phyloP scores from a whole-genome alignment of 306 rosid species.

The Alnus glutinosa region DNA sequence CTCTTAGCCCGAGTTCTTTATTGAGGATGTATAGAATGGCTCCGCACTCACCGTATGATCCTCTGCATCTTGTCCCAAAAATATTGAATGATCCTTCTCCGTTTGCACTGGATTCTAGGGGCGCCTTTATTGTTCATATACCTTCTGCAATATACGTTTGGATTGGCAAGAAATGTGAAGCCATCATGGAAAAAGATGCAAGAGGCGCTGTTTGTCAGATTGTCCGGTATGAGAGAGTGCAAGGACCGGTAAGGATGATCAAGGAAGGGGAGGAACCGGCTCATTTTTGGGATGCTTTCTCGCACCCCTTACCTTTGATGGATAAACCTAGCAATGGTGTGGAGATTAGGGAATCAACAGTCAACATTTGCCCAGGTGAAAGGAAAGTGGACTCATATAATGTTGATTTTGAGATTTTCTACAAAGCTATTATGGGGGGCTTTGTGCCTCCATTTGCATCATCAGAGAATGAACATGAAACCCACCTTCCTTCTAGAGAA shows the following conservation, averaged over 20 bases:
- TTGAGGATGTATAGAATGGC: slow-evolving; percentile 92
- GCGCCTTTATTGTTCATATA: slow-evolving; percentile 79
- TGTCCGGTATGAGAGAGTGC: slow-evolving; percentile 90
- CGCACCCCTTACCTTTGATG: slow-evolving; percentile 79
- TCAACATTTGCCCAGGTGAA: slow-evolving; percentile 49
- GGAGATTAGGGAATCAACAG: slow-evolving; percentile 37
- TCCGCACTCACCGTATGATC: slow-evolving; percentile 96
- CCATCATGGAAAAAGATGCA: slow-evolving; percentile 95
- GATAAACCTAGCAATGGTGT: slow-evolving; percentile 51
- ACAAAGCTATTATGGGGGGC: slow-evolving; percentile 82
- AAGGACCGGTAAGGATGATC: slow-evolving; percentile 62
- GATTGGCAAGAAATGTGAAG: slow-evolving; percentile 83
- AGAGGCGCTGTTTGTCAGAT: slow-evolving; percentile 95
- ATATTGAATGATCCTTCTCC: slow-evolving; percentile 83
- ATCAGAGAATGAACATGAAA: slow-evolving; percentile 71
- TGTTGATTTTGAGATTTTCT: slow-evolving; percentile 89
- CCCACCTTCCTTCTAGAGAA: slow-evolving; percentile 94
- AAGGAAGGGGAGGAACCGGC: slow-evolving; percentile 84
- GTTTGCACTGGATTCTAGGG: slow-evolving; percentile 85
- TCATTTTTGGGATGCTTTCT: slow-evolving; percentile 79
- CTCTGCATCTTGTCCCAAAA: slow-evolving; percentile 96
- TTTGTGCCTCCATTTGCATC: slow-evolving; percentile 94
- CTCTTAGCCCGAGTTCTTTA: slow-evolving; percentile 98
- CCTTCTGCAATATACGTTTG: slow-evolving; percentile 89
- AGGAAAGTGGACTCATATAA: slow-evolving; percentile 65